Conservation (phyloP, 2,329 filamentous ascomycete genomes). For the Alternaria brassicae region DNA sequence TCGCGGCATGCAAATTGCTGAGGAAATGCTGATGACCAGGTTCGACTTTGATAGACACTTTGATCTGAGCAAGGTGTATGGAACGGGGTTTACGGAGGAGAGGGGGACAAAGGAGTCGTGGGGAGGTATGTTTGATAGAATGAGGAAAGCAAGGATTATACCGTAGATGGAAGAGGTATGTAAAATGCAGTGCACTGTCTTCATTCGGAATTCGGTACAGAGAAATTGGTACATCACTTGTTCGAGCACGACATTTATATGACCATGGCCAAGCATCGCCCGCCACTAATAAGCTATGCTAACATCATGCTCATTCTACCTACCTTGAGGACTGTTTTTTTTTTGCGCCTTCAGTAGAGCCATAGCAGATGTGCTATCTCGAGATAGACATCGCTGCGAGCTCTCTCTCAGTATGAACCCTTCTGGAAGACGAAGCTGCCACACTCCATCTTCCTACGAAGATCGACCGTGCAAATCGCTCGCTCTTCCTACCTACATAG, state of each 20-base stretch:
- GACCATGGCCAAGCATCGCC: background rate
- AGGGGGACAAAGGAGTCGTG: conserved; percentile 49
- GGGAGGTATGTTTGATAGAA: conserved; percentile 54
- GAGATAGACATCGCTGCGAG: background rate
- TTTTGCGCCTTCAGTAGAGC: background rate
- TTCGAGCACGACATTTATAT: background rate
- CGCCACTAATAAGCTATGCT: background rate
- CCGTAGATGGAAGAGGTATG: conserved; percentile 26
- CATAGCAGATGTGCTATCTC: background rate
- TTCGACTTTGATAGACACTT: conserved; percentile 57
- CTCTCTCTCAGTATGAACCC: background rate
- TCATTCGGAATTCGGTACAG: background rate
- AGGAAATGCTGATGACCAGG: conserved; percentile 53
- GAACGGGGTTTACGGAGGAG: conserved; percentile 54
- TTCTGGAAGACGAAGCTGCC: background rate
- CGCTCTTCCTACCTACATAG: background rate
- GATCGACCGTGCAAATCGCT: background rate
- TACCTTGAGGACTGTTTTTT: background rate
- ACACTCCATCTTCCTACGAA: background rate
- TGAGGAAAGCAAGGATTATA: conserved; percentile 54
- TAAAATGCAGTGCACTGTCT: background rate
- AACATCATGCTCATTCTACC: background rate
- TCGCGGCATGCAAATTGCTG: conserved; percentile 49
- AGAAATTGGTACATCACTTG: background rate
- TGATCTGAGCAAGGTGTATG: conserved; percentile 55